phyloP scores from a whole-genome alignment of 1,139 yeast species.

The Taphrina betulina region DNA sequence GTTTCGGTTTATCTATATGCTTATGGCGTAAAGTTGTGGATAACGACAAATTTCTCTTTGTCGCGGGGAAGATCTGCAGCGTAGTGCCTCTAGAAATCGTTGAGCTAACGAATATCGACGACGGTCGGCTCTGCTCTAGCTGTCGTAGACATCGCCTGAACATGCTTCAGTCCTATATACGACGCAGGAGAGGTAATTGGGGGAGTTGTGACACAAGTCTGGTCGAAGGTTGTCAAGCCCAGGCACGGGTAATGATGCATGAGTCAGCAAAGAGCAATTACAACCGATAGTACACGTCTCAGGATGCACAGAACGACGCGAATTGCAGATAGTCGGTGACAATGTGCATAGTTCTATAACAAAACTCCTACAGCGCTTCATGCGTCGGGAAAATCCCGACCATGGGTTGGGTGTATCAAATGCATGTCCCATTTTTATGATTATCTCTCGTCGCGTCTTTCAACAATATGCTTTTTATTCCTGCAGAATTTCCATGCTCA shows the following conservation, averaged over 20 bases:
- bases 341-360: slow-evolving; percentile 20
- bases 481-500: not conserved
- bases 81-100: not conserved
- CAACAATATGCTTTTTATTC: not conserved
- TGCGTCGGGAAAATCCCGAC: slow-evolving; percentile 5
- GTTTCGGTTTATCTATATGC: slow-evolving; percentile 81
- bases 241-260: too few species aligned
- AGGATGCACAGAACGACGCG: too few species aligned
- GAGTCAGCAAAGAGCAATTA: too few species aligned
- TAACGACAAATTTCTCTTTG: slow-evolving; percentile 32
- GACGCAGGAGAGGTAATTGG: too few species aligned
- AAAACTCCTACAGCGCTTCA: slow-evolving; percentile 29
- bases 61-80: not conserved
- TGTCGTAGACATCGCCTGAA: not conserved
- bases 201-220: not conserved
- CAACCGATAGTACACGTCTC: too few species aligned
- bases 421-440: slow-evolving; percentile 14
- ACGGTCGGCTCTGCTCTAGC: not conserved
- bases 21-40: slow-evolving; percentile 56
- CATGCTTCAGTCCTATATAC: too few species aligned
- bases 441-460: not conserved
- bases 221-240: not conserved
- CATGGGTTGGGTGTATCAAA: slow-evolving; percentile 29
- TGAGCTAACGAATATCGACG: too few species aligned
- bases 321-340: not conserved